phyloP scores from a whole-genome alignment of 2,329 filamentous ascomycete genomes.

The Neoscytalidium dimidiatum region DNA sequence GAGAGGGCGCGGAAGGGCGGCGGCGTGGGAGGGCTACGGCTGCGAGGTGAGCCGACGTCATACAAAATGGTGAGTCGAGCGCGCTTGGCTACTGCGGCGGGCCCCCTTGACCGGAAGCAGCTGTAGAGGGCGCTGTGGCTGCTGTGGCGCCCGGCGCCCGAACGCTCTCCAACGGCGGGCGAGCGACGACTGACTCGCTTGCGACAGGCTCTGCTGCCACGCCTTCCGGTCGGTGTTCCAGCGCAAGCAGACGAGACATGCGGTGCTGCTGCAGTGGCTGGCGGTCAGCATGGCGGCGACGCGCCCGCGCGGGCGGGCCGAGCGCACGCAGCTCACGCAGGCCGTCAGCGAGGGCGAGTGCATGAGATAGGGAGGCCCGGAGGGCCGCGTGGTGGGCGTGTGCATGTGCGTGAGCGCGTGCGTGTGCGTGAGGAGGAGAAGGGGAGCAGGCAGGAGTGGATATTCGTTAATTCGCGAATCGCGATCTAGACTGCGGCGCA shows the following conservation, averaged over 20 bases:
- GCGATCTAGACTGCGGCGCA: conserved; percentile 12
- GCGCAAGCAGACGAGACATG: conserved; percentile 71
- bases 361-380: conserved; percentile 6
- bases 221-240: conserved; percentile 71
- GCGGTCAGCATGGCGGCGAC: conserved; percentile 23
- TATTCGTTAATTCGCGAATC: conserved; percentile 13
- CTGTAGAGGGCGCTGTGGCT: background rate
- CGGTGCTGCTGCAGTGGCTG: conserved; percentile 68
- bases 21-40: conserved; percentile 2
- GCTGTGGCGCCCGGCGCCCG: background rate
- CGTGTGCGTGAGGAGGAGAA: background rate
- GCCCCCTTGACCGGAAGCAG: conserved; percentile 6
- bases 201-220: conserved; percentile 62
- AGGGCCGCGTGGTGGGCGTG: conserved; percentile 1
- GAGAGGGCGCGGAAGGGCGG: background rate
- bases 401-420: background rate
- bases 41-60: conserved; percentile 20
- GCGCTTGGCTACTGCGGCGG: background rate
- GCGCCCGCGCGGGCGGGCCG: background rate
- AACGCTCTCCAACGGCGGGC: conserved; percentile 13
- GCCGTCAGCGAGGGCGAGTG: conserved; percentile 9
- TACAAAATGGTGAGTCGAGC: conserved; percentile 18
- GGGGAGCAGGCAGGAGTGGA: background rate
- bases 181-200: conserved; percentile 19
- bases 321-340: background rate